Percentiles rank a stretch among this genome's conserved stretches.
Evolutionary conservation across 2,329 filamentous ascomycete species (phyloP).

Genomic region (Colletotrichum nymphaeae): DNA sequence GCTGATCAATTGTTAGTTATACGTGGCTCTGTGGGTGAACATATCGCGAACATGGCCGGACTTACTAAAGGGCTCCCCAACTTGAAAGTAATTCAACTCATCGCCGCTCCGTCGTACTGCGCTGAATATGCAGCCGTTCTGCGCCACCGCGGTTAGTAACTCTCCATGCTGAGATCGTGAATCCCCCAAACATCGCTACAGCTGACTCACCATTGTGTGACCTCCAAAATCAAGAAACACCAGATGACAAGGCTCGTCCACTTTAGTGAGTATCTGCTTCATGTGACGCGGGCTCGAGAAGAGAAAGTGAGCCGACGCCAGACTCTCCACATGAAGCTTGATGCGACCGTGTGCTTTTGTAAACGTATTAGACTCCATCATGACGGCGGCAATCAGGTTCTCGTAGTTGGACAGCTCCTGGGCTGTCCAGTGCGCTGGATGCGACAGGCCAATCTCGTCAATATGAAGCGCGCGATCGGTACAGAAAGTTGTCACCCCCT

Average conservation of each 20-base stretch:
- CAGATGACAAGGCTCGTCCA: not conserved
- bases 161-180: not conserved
- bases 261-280: not conserved
- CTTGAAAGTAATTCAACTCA: not conserved
- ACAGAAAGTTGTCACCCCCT: not conserved
- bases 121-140: not conserved
- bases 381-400: not conserved
- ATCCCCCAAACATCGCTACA: not conserved
- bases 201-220: not conserved
- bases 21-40: not conserved
- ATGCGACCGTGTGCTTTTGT: not conserved
- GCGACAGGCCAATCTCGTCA: not conserved
- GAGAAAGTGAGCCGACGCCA: not conserved
- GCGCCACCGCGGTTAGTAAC: not conserved
- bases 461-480: not conserved
- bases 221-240: not conserved
- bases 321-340: not conserved
- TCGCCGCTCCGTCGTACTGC: not conserved
- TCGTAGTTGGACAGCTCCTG: not conserved
- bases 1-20: not conserved
- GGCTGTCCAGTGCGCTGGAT: not conserved
- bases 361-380: not conserved
- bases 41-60: not conserved
- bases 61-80: not conserved
- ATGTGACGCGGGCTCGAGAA: not conserved